Conservation (phyloP, 345 rosid genomes). For the Citrus glauca region DNA sequence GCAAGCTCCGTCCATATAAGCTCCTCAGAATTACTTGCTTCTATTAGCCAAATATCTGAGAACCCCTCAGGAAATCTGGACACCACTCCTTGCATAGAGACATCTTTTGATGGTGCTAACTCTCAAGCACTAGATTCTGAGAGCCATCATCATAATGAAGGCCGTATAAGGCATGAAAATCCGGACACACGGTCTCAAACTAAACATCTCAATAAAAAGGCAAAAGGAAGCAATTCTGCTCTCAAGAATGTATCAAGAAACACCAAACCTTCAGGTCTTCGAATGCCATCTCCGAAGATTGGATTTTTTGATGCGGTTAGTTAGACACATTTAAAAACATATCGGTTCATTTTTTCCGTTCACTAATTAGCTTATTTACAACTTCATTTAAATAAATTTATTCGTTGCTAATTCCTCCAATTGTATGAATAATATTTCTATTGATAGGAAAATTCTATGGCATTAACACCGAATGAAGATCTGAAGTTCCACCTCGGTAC, state of each 20-base stretch:
- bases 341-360: not conserved
- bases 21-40: constrained; percentile 19
- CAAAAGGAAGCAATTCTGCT: constrained; percentile 2
- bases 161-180: constrained; percentile 1
- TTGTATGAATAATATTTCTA: not conserved
- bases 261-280: constrained; percentile 33
- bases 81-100: constrained; percentile 1
- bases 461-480: constrained; percentile 12
- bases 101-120: constrained; percentile 6
- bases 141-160: not conserved
- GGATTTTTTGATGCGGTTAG: constrained; percentile 50
- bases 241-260: constrained; percentile 9
- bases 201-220: not conserved
- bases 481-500: constrained; percentile 20
- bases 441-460: constrained; percentile 20
- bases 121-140: constrained; percentile 11
- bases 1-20: constrained; percentile 16
- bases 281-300: constrained; percentile 44
- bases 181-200: constrained; percentile 7
- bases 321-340: not conserved
- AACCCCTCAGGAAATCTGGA: not conserved
- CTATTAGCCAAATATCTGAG: constrained; percentile 9
- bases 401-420: not conserved
- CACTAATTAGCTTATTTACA: not conserved
- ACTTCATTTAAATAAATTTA: not conserved